A percentile compares a stretch with the other conserved stretches of the same genome.
Evolutionary conservation across 371 early-diverging fungal species (phyloP).

Genomic region (Apophysomyces trapeziformis): DNA sequence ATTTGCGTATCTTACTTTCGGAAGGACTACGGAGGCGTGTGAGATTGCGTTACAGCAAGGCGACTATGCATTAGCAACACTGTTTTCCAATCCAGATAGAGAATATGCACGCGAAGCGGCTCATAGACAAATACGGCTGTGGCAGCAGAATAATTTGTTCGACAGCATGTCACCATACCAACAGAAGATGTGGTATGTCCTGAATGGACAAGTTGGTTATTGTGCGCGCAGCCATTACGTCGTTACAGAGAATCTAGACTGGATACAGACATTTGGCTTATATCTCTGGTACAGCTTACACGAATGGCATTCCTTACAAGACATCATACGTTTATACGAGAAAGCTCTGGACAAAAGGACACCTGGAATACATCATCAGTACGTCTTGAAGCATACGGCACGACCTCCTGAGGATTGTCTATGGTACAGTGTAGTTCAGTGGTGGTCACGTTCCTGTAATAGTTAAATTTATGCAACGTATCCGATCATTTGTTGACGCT

Average conservation of each 20-base stretch:
- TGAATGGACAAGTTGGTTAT: not conserved
- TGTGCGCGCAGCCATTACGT: not conserved
- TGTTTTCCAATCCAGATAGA: constrained; percentile 69
- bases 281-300: not conserved
- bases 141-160: not conserved
- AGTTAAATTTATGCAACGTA: not conserved
- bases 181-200: constrained; percentile 2
- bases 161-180: not conserved
- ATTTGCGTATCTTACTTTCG: constrained; percentile 49
- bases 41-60: constrained; percentile 52
- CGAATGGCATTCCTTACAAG: not conserved
- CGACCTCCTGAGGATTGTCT: not conserved
- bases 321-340: not conserved
- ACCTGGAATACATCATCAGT: constrained; percentile 2
- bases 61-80: constrained; percentile 70
- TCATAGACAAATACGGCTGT: not conserved
- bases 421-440: constrained; percentile 1
- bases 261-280: constrained; percentile 2
- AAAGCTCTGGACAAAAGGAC: constrained; percentile 1
- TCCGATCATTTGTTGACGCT: not conserved
- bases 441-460: not conserved
- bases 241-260: not conserved
- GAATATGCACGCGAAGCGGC: constrained; percentile 33
- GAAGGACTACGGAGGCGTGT: constrained; percentile 63
- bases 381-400: not conserved